A percentile compares a stretch with the other conserved stretches of the same genome.
Conservation (phyloP, 2,329 filamentous ascomycete genomes). For the Colletotrichum sp. region DNA sequence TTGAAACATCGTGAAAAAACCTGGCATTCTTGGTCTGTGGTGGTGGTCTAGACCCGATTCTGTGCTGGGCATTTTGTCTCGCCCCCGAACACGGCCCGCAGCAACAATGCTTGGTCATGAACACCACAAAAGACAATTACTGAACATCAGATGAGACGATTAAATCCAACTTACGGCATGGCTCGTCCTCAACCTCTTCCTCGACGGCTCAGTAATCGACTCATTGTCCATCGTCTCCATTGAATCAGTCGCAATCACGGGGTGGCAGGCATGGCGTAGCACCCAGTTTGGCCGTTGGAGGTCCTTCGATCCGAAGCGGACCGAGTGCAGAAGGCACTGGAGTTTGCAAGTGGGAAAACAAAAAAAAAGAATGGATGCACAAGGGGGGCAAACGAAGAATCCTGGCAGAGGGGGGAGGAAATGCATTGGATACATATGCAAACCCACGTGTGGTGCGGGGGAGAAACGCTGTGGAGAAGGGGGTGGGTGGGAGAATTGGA, state of each 20-base stretch:
- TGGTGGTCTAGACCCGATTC: not conserved
- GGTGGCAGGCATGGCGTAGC: constrained; percentile 9
- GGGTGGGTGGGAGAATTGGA: constrained; percentile 1
- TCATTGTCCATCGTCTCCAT: constrained; percentile 30
- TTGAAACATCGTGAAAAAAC: not conserved
- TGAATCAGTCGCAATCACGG: not conserved
- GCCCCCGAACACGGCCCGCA: not conserved
- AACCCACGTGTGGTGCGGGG: constrained; percentile 15
- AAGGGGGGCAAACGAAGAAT: constrained; percentile 8
- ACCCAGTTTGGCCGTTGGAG: not conserved
- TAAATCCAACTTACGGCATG: constrained; percentile 36
- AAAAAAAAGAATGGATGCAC: constrained; percentile 15
- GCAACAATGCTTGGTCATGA: not conserved
- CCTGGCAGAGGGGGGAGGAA: constrained; percentile 4
- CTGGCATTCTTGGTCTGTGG: not conserved
- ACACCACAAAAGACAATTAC: not conserved
- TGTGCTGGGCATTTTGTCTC: not conserved
- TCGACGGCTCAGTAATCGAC: constrained; percentile 31
- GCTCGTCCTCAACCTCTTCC: constrained; percentile 46
- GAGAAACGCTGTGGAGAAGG: constrained; percentile 12
- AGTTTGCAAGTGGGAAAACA: not conserved
- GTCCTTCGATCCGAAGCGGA: constrained; percentile 34
- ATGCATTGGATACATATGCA: constrained; percentile 12
- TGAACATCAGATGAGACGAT: not conserved
- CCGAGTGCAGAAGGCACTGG: constrained; percentile 25